These are phyloP conservation scores for Blastocystis sp. DNA, from an alignment of 352 stramenopile genomes.

Conservation along the genomic window DNA sequence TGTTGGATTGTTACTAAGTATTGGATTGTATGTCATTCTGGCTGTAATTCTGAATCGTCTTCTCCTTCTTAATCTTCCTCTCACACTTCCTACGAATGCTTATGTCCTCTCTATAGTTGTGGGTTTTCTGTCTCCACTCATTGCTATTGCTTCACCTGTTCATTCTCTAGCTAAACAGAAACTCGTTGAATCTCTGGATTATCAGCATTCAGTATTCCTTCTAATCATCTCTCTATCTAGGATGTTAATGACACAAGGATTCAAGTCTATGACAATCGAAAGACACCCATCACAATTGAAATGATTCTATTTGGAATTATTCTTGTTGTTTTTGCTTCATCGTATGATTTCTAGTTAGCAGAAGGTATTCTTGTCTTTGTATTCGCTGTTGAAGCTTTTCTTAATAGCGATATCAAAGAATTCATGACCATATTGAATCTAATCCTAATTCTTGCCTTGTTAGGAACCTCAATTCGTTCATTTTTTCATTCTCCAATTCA, in stretches of 20 bases:
- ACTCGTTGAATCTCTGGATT: constrained; percentile 8
- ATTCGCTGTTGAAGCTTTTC: constrained; percentile 36
- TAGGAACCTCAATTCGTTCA: constrained; percentile 32
- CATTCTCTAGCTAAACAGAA: neutral
- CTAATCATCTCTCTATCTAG: neutral
- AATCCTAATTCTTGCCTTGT: constrained; percentile 31
- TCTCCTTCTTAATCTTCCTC: constrained; percentile 12
- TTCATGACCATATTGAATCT: constrained; percentile 42
- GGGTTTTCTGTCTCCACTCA: constrained; percentile 1
- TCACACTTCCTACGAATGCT: neutral
- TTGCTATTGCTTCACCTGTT: neutral
- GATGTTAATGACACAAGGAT: constrained; percentile 22
- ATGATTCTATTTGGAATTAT: constrained; percentile 48
- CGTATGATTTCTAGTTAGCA: neutral
- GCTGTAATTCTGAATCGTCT: neutral
- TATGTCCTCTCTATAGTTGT: constrained; percentile 4
- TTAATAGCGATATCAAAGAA: constrained; percentile 8
- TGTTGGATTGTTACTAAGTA: constrained; percentile 3
- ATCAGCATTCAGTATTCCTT: neutral
- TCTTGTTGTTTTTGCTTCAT: neutral
- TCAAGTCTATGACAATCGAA: constrained; percentile 42
- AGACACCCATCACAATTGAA: constrained; percentile 47
- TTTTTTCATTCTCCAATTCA: neutral
- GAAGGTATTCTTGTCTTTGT: constrained; percentile 33
- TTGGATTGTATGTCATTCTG: constrained; percentile 12